These are phyloP conservation scores for Fagopyrum tataricum DNA, from an alignment of 148 eudicot genomes.

Conservation along the genomic window DNA sequence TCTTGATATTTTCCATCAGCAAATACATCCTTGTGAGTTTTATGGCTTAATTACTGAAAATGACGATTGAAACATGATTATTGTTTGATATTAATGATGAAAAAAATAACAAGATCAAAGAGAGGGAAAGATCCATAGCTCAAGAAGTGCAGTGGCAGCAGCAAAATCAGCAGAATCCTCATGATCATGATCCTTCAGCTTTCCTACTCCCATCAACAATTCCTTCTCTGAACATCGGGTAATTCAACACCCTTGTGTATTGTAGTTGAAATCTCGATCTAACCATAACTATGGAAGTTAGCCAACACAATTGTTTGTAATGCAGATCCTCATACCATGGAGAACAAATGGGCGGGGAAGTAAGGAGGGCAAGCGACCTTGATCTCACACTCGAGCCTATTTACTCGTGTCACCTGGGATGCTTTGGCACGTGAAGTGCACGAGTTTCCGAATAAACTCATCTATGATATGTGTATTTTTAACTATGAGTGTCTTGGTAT, in stretches of 20 bases:
- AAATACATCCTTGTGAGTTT: no score
- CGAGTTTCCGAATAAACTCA: background rate
- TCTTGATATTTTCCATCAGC: no score
- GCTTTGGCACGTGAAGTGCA: conserved; percentile 38
- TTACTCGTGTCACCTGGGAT: conserved; percentile 55
- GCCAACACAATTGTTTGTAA: background rate
- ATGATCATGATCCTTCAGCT: conserved; percentile 15
- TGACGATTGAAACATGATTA: background rate
- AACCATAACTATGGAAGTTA: background rate
- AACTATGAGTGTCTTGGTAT: background rate
- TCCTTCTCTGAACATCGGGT: conserved; percentile 52
- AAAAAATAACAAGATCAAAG: conserved; percentile 40
- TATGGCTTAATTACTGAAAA: background rate
- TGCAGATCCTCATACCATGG: conserved; percentile 11
- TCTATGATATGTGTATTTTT: background rate
- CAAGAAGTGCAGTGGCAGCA: conserved; percentile 47
- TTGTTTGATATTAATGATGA: background rate
- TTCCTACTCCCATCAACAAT: conserved; percentile 33
- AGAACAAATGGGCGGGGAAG: conserved; percentile 29
- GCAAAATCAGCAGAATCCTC: conserved; percentile 18
- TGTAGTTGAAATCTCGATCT: background rate
- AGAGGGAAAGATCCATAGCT: conserved; percentile 41
- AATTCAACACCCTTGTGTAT: conserved; percentile 6
- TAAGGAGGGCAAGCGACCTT: conserved; percentile 49
- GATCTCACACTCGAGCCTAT: conserved; percentile 66